Evolutionary conservation across 1,284 basidiomycete genomes (phyloP).

Genomic region (Rhodotorula sp.): DNA sequence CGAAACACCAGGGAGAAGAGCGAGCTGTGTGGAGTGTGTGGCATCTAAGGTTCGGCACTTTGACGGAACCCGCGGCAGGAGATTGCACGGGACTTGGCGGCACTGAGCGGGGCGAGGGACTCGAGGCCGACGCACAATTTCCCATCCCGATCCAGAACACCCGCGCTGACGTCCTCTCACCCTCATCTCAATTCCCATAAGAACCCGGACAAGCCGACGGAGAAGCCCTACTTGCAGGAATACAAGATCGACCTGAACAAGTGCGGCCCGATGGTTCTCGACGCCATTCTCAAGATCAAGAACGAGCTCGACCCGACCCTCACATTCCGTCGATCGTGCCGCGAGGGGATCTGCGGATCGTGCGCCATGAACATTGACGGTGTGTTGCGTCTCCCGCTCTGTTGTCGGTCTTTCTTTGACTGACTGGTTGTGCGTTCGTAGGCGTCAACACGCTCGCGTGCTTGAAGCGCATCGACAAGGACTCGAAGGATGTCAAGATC

Average conservation of each 20-base stretch:
- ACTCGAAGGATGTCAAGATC: slow-evolving; percentile 78
- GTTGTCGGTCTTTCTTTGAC: neutral
- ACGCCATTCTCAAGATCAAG: slow-evolving; percentile 98
- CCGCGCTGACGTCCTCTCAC: neutral
- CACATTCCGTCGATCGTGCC: slow-evolving; percentile 93
- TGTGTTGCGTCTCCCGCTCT: slow-evolving; percentile 50
- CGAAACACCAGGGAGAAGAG: no score
- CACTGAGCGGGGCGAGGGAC: no score
- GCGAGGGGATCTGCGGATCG: slow-evolving; percentile 97
- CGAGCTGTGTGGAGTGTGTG: no score
- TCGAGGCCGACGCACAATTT: neutral
- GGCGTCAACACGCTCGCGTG: slow-evolving; percentile 87
- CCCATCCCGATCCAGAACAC: neutral
- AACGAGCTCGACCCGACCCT: slow-evolving; percentile 95
- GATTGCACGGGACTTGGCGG: no score
- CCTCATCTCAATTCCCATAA: slow-evolving; percentile 45
- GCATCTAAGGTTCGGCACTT: no score
- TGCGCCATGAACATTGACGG: slow-evolving; percentile 99
- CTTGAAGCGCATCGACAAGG: slow-evolving; percentile 89
- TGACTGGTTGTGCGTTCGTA: neutral
- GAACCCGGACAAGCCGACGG: slow-evolving; percentile 93
- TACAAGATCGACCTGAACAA: slow-evolving; percentile 92
- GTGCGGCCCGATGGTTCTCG: slow-evolving; percentile 94
- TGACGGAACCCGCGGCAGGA: no score
- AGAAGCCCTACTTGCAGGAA: slow-evolving; percentile 86